These are phyloP conservation scores for Candida dendrica DNA, from an alignment of 805 yeast species.

Conservation along the genomic window DNA sequence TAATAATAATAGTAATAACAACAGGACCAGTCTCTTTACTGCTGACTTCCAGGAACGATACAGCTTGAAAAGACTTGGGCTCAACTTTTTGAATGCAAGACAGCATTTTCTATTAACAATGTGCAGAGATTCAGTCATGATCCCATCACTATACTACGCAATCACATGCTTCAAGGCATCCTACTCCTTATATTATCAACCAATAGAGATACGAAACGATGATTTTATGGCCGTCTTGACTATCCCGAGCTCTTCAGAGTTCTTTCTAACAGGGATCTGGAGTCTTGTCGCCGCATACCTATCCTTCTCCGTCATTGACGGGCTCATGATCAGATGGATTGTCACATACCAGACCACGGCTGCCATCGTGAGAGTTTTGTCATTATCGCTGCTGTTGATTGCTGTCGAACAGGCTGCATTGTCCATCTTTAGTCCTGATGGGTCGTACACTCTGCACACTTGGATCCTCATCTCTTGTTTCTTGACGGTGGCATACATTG, in stretches of 20 bases:
- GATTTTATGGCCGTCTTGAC: slow-evolving; percentile 27
- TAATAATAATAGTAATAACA: background rate
- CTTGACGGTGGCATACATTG: slow-evolving; percentile 69
- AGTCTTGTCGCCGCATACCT: slow-evolving; percentile 82
- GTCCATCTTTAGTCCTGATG: slow-evolving; percentile 62
- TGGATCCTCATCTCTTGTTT: slow-evolving; percentile 90
- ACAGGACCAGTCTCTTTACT: no score
- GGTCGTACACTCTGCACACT: slow-evolving; percentile 71
- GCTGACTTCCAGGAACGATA: slow-evolving; percentile 1
- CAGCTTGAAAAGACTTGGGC: slow-evolving; percentile 52
- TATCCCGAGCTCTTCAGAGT: slow-evolving; percentile 67
- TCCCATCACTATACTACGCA: slow-evolving; percentile 57
- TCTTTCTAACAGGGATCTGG: slow-evolving; percentile 84
- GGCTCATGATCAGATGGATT: slow-evolving; percentile 89
- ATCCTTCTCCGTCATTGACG: slow-evolving; percentile 78
- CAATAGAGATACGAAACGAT: slow-evolving; percentile 1
- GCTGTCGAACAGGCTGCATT: slow-evolving; percentile 63
- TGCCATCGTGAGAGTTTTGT: slow-evolving; percentile 78
- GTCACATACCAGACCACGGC: slow-evolving; percentile 85
- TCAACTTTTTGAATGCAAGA: slow-evolving; percentile 63
- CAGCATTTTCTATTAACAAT: slow-evolving; percentile 71
- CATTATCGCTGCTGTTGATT: slow-evolving; percentile 69
- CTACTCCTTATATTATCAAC: background rate
- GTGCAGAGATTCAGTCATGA: slow-evolving; percentile 71
- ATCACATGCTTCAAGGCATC: slow-evolving; percentile 30